Conservation (phyloP, 2,329 filamentous ascomycete genomes). For the Pseudogymnoascus sp. region DNA sequence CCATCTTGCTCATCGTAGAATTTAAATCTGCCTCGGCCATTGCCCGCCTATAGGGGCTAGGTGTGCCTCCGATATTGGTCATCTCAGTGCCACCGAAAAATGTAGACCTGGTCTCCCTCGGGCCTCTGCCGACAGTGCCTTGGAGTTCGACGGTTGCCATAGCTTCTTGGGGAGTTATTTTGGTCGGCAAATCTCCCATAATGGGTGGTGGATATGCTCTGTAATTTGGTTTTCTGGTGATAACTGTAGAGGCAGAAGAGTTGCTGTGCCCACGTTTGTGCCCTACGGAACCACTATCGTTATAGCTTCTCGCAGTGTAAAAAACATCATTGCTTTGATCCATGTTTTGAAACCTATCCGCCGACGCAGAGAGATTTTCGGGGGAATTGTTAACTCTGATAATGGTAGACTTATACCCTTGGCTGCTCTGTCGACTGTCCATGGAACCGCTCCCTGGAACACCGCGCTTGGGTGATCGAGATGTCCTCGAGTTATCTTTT, state of each 20-base stretch:
- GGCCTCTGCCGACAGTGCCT: slow-evolving; percentile 19
- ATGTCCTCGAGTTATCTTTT: slow-evolving; percentile 18
- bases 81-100: slow-evolving; percentile 46
- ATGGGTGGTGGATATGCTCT: slow-evolving; percentile 3
- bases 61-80: slow-evolving; percentile 43
- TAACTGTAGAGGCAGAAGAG: slow-evolving; percentile 3
- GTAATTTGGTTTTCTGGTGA: slow-evolving; percentile 3
- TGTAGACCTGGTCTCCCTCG: slow-evolving; percentile 38
- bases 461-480: neutral
- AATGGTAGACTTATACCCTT: slow-evolving; percentile 14
- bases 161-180: slow-evolving; percentile 23
- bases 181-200: slow-evolving; percentile 8
- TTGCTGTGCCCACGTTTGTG: neutral
- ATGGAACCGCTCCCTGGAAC: slow-evolving; percentile 17
- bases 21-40: slow-evolving; percentile 27
- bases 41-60: slow-evolving; percentile 48
- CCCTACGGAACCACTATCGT: neutral
- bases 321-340: neutral
- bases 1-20: neutral
- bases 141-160: slow-evolving; percentile 20
- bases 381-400: neutral
- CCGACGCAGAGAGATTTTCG: neutral
- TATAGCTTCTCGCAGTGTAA: slow-evolving; percentile 4
- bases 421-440: slow-evolving; percentile 12
- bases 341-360: neutral